phyloP scores from a whole-genome alignment of 441 rosid genomes.

The Erysimum pusillum region DNA sequence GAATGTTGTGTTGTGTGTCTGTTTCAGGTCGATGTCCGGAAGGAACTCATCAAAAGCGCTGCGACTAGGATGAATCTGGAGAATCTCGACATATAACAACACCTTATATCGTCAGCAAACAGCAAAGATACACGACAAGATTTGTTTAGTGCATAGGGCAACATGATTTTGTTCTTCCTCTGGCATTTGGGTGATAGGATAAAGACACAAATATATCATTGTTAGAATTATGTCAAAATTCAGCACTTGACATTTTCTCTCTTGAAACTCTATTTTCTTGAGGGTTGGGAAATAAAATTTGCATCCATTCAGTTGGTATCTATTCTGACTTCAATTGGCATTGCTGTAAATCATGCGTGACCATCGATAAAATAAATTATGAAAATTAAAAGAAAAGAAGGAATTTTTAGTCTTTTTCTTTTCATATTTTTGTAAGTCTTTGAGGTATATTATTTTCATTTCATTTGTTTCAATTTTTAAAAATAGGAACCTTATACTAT shows the following conservation, averaged over 20 bases:
- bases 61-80: constrained; percentile 68
- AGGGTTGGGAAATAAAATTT: not conserved
- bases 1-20: constrained; percentile 22
- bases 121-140: constrained; percentile 7
- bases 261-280: constrained; percentile 23
- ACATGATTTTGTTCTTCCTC: constrained; percentile 8
- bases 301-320: not conserved
- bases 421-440: not conserved
- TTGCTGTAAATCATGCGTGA: constrained; percentile 2
- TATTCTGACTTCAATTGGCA: not conserved
- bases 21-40: constrained; percentile 79
- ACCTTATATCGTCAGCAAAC: constrained; percentile 22
- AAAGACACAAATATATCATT: not conserved
- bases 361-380: not conserved
- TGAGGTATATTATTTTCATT: not conserved
- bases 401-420: too few species aligned
- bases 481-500: too few species aligned
- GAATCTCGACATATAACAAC: constrained; percentile 70
- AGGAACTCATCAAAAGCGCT: constrained; percentile 75
- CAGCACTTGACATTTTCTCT: not conserved
- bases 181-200: constrained; percentile 17
- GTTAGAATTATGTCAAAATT: constrained; percentile 9
- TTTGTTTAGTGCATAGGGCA: constrained; percentile 18
- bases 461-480: too few species aligned
- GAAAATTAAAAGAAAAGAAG: not conserved